Conservation (phyloP, 208 protist genomes). For the Trypanosoma melophagium region DNA sequence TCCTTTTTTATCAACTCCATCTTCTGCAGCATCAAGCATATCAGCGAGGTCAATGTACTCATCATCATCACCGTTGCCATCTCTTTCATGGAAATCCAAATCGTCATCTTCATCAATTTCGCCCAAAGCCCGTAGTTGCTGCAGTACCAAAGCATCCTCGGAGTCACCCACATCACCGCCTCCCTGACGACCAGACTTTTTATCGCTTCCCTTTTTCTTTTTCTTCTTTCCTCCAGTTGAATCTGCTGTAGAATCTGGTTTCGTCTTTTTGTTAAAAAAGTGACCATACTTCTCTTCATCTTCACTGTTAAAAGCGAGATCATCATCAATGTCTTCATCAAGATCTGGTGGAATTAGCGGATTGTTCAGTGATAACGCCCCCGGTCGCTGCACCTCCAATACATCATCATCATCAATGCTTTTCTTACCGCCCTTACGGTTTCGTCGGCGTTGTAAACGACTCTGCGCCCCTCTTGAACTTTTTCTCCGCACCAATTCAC, state of each 20-base stretch:
- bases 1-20: background rate
- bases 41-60: constrained; percentile 85
- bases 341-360: constrained; percentile 80
- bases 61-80: constrained; percentile 52
- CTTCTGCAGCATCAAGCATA: constrained; percentile 47
- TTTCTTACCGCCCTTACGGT: background rate
- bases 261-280: constrained; percentile 54
- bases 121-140: constrained; percentile 47
- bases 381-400: constrained; percentile 48
- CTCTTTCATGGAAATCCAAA: constrained; percentile 64
- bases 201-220: constrained; percentile 34
- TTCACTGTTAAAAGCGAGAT: constrained; percentile 90
- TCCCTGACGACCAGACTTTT: constrained; percentile 2
- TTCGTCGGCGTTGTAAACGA: background rate
- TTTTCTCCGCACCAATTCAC: constrained; percentile 2
- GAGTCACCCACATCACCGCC: constrained; percentile 28
- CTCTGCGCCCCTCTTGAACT: background rate
- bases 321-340: constrained; percentile 91
- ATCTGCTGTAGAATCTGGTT: constrained; percentile 15
- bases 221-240: constrained; percentile 4
- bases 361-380: constrained; percentile 76
- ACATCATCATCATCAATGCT: constrained; percentile 16
- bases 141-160: constrained; percentile 46
- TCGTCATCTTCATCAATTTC: constrained; percentile 48
- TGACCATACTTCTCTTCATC: constrained; percentile 87